A percentile compares a stretch with the other conserved stretches of the same genome.
These are phyloP conservation scores for Komagataella phaffii DNA, from an alignment of 805 yeast species.

Conservation along the genomic window DNA sequence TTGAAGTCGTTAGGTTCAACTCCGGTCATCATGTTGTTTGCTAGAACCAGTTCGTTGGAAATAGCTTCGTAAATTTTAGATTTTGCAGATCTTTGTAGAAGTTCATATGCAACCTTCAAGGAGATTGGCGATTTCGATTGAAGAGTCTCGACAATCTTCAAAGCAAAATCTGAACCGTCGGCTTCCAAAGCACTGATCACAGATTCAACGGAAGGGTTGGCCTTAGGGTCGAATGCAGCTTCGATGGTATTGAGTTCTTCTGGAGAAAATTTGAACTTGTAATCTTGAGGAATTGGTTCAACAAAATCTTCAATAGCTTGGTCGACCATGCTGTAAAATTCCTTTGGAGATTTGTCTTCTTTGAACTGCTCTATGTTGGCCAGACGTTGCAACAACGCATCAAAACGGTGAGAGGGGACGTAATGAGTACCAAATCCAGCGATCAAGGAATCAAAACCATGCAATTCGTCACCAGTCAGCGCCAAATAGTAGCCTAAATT, in stretches of 20 bases:
- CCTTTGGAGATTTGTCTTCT: slow-evolving; percentile 14
- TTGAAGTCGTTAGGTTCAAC: slow-evolving; percentile 33
- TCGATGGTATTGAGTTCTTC: slow-evolving; percentile 57
- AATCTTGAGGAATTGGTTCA: slow-evolving; percentile 49
- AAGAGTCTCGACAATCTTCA: slow-evolving; percentile 38
- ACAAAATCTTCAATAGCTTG: slow-evolving; percentile 69
- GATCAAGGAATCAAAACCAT: slow-evolving; percentile 70
- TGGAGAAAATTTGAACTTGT: slow-evolving; percentile 40
- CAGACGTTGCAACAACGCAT: slow-evolving; percentile 50
- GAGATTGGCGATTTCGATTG: slow-evolving; percentile 66
- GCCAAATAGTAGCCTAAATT: slow-evolving; percentile 79
- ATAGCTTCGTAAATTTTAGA: slow-evolving; percentile 54
- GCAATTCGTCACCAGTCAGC: slow-evolving; percentile 67
- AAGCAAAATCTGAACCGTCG: slow-evolving; percentile 57
- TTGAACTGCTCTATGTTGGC: slow-evolving; percentile 32
- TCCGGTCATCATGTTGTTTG: slow-evolving; percentile 57
- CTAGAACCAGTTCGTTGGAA: slow-evolving; percentile 60
- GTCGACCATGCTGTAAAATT: slow-evolving; percentile 47
- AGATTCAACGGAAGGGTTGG: slow-evolving; percentile 32
- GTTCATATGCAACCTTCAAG: slow-evolving; percentile 54
- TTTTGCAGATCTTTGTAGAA: slow-evolving; percentile 46
- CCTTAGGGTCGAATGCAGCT: slow-evolving; percentile 38
- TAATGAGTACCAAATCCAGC: slow-evolving; percentile 88
- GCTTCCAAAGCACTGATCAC: slow-evolving; percentile 37
- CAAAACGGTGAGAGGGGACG: slow-evolving; percentile 52